A percentile compares a stretch with the other conserved stretches of the same genome.
phyloP scores from a whole-genome alignment of 139 green algal genomes.

The Micractinium conductrix region DNA sequence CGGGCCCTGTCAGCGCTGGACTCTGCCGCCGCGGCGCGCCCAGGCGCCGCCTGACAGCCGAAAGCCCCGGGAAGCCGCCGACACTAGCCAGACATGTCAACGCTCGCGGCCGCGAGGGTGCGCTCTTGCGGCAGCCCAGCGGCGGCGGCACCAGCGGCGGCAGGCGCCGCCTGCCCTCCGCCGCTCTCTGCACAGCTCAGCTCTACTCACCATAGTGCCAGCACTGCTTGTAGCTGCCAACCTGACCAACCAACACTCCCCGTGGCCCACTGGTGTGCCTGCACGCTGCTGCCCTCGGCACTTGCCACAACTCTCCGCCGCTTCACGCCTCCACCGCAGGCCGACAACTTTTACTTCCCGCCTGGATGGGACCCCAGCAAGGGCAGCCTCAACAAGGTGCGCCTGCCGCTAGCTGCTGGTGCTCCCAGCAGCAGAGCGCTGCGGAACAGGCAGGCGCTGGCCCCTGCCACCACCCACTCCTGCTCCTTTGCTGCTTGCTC shows the following conservation, averaged over 20 bases:
- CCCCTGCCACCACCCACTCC: not conserved
- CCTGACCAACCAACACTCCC: not conserved
- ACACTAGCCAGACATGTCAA: conserved; percentile 3
- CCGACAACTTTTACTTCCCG: conserved; percentile 96
- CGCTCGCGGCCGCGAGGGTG: conserved; percentile 24
- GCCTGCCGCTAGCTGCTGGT: not conserved
- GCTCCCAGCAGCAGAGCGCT: not conserved
- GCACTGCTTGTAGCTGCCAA: not conserved
- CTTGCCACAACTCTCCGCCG: not conserved
- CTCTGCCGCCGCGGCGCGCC: too few species aligned
- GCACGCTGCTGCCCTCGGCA: not conserved
- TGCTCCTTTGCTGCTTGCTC: not conserved
- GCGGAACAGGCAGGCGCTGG: not conserved
- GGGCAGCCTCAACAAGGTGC: conserved; percentile 78
- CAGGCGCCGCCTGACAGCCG: too few species aligned
- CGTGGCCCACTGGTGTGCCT: too few species aligned
- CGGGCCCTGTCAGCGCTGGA: too few species aligned
- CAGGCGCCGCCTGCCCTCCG: not conserved
- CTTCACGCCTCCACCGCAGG: conserved; percentile 28
- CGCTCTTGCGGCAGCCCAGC: not conserved
- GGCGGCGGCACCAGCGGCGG: not conserved
- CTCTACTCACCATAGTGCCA: not conserved
- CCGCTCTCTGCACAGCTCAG: not conserved
- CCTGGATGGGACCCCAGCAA: conserved; percentile 87
- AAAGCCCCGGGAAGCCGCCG: not conserved